Percentiles rank a stretch among this genome's conserved stretches.
These are phyloP conservation scores for Glomus cerebriforme DNA, from an alignment of 192 early-diverging fungal genomes.

Conservation along the genomic window DNA sequence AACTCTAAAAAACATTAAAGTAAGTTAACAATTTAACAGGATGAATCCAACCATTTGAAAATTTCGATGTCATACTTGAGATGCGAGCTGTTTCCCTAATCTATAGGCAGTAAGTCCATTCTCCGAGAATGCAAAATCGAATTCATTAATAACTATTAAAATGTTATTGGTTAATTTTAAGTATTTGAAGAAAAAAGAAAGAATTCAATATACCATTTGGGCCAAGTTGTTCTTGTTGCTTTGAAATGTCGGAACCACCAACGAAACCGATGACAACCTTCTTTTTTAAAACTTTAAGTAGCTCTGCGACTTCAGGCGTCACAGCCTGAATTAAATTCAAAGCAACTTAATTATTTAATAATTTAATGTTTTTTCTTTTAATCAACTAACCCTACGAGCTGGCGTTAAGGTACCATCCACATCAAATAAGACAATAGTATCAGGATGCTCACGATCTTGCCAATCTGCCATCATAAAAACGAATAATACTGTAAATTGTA, in stretches of 20 bases:
- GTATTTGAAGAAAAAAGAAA: not conserved
- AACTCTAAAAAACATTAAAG: conserved; percentile 65
- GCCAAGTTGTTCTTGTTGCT: conserved; percentile 97
- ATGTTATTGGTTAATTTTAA: not conserved
- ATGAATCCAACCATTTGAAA: not conserved
- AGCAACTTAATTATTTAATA: too few species aligned
- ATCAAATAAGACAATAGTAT: conserved; percentile 91
- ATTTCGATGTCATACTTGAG: conserved; percentile 53
- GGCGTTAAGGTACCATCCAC: conserved; percentile 98
- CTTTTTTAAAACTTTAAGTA: conserved; percentile 80
- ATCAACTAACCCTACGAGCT: conserved; percentile 76
- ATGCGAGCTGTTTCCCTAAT: conserved; percentile 66
- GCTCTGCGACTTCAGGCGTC: conserved; percentile 74
- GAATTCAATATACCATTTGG: conserved; percentile 57
- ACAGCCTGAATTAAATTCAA: conserved; percentile 62
- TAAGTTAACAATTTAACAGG: not conserved
- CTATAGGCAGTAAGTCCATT: conserved; percentile 96
- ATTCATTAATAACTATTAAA: conserved; percentile 68
- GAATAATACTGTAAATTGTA: too few species aligned
- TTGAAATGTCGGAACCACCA: conserved; percentile 90
- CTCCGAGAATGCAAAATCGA: conserved; percentile 97
- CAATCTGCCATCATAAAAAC: not conserved
- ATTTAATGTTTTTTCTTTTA: not conserved
- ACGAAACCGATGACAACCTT: conserved; percentile 95
- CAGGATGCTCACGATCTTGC: conserved; percentile 64